Evolutionary conservation across 306 rosid genomes (phyloP).

Genomic region (Casuarina glauca): DNA sequence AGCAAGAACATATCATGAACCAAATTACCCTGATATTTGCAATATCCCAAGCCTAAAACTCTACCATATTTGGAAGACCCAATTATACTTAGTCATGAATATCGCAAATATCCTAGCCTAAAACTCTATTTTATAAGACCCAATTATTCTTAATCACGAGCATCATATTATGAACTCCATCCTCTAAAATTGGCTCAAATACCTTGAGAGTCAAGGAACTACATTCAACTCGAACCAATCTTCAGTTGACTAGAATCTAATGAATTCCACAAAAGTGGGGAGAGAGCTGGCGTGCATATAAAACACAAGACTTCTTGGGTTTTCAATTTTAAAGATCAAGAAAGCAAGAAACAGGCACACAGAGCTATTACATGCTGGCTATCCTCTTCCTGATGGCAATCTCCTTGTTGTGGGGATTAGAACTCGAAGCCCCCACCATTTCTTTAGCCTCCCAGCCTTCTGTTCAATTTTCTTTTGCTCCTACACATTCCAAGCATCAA

Average conservation of each 20-base stretch:
- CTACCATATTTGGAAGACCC: too few species aligned
- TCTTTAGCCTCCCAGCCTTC: constrained; percentile 2
- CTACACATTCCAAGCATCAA: constrained; percentile 15
- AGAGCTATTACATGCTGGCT: constrained; percentile 65
- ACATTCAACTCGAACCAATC: neutral
- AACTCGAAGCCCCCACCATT: constrained; percentile 58
- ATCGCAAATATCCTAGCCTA: neutral
- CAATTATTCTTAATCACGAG: neutral
- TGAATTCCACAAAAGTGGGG: neutral
- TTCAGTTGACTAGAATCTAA: neutral
- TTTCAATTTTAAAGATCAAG: neutral
- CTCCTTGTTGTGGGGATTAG: constrained; percentile 70
- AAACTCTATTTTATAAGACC: neutral
- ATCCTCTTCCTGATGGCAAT: constrained; percentile 73
- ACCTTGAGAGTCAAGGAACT: neutral
- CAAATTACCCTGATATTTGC: neutral
- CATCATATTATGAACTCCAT: neutral
- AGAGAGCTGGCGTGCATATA: neutral
- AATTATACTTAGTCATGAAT: neutral
- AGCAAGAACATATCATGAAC: neutral
- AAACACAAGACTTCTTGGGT: neutral
- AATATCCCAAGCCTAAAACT: neutral
- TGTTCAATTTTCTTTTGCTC: neutral
- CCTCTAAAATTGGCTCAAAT: neutral
- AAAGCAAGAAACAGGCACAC: neutral